Evolutionary conservation across 208 protist genomes (phyloP), one percentile per base, ranked within the genome.

Genomic region (Trypanosomatidae sp.): DNA sequence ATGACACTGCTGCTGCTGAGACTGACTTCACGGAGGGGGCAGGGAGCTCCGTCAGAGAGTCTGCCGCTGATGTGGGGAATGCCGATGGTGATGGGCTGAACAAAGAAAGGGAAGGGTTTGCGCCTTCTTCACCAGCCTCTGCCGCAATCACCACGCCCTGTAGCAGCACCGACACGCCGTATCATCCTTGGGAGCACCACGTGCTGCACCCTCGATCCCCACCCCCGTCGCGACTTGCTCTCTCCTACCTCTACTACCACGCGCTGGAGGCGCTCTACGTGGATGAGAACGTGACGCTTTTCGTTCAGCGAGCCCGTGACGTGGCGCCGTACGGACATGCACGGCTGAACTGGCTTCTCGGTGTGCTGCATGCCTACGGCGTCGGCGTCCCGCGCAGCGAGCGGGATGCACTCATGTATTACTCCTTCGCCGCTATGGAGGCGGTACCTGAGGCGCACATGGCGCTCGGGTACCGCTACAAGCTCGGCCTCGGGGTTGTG

Each of bases 391-490:
- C 77, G 15, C 85, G 74, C 33, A 90, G 79, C 36, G 86, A 93
- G 52, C 70, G 83, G 0, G 81, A 82, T 12, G 87, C 92, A 5
- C 56, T 97, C 30, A 55, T 95, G 69, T 86, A 97, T 80, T 91
- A 93, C 77, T 86, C 82, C 49, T 93, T 95, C 55, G 91, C 93
- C 1, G 91, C 93, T 44, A 75, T 91, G 64, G 84, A 89, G 25
- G 86, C 78, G 59, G 76, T 93, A 13, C 82, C 84, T 0, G 83
- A 95, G 80, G 88, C 90, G 41, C 84, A 94, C 71, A 78, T 95
- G 74, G 91, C 90, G 39, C 87, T 98, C 28, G 93, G 83, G 47
- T 82, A 93, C 59, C 89, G 90, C 55, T 87, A 96, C 81, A 66
- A 66, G 1, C 68, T 89, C 58, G 90, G 90, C 25, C 25, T 87